Percentiles rank a stretch among this genome's conserved stretches.
Conservation (phyloP, 345 rosid genomes). For the thale cress (Arabidopsis thaliana) region TAIR10.1 NC_003070.9:18193001-18193500, state of each 20-base stretch:
- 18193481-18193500: background rate
- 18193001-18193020: constrained; percentile 26
- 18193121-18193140: constrained; percentile 4
- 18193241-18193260: background rate
- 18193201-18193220: background rate
- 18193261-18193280: background rate
- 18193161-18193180: constrained; percentile 22
- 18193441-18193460: background rate
- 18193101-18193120: background rate
- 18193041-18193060: constrained; percentile 42
- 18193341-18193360: constrained; percentile 17
- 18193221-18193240: background rate
- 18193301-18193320: background rate
- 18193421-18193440: background rate
- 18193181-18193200: constrained; percentile 11
- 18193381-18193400: constrained; percentile 21
- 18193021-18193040: constrained; percentile 25
- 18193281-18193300: background rate
- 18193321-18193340: background rate
- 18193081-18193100: background rate
- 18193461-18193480: background rate
- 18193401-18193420: constrained; percentile 9
- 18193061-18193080: background rate
- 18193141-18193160: background rate
- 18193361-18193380: background rate